These are phyloP conservation scores for Malassezia furfur DNA, from an alignment of 1,284 basidiomycete genomes.

Conservation along the genomic window DNA sequence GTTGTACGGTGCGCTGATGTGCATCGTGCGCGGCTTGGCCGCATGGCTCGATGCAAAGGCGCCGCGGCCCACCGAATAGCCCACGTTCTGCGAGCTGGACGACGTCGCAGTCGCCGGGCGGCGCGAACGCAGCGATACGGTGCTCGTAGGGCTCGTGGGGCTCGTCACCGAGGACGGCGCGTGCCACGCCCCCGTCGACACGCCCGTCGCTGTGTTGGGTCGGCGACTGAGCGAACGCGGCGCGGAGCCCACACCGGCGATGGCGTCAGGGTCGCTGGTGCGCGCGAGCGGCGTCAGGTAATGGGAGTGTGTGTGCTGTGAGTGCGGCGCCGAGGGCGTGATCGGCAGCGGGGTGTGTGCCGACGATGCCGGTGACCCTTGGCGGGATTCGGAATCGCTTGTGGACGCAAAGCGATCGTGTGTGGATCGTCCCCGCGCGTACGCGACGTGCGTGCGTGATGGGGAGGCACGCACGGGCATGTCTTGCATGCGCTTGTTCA, in stretches of 20 bases:
- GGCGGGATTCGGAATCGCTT: background rate
- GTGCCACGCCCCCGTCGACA: constrained; percentile 4
- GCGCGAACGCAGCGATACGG: background rate
- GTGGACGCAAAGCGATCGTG: constrained; percentile 4
- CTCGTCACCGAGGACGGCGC: background rate
- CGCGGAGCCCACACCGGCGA: background rate
- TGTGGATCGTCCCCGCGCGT: background rate
- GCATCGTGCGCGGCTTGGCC: constrained; percentile 5
- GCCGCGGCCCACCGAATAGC: constrained; percentile 37
- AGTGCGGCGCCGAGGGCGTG: background rate
- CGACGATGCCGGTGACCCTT: background rate
- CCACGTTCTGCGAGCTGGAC: constrained; percentile 9
- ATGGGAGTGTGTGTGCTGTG: background rate
- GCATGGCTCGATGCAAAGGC: constrained; percentile 19
- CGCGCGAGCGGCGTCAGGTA: background rate
- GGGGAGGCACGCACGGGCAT: constrained; percentile 8
- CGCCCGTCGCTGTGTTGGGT: constrained; percentile 33
- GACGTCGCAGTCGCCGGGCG: constrained; percentile 2
- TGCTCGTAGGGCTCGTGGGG: background rate
- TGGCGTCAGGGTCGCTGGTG: no score
- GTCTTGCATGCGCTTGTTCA: constrained; percentile 29
- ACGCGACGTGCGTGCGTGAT: background rate
- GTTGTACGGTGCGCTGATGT: constrained; percentile 18
- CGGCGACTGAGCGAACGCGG: constrained; percentile 3
- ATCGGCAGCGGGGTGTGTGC: background rate